These are phyloP conservation scores for Diaporthe capsici DNA, from an alignment of 2,329 filamentous ascomycete genomes.

Conservation along the genomic window DNA sequence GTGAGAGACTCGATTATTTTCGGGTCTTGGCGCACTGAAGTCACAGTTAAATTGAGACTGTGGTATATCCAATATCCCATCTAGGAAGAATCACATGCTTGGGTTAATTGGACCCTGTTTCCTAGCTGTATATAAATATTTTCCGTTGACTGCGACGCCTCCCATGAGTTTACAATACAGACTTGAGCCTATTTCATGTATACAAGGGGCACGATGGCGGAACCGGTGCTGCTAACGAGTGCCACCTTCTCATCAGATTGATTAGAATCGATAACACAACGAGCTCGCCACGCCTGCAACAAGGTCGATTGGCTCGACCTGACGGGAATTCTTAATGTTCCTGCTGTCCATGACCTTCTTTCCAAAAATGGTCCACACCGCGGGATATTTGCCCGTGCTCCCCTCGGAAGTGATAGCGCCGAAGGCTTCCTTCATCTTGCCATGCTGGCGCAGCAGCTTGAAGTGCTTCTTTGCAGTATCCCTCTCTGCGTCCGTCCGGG, in stretches of 20 bases:
- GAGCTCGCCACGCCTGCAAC: neutral
- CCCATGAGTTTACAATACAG: no score
- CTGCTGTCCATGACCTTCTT: neutral
- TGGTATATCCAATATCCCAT: no score
- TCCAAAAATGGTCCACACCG: neutral
- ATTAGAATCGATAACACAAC: neutral
- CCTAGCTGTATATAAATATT: no score
- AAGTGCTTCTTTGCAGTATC: neutral
- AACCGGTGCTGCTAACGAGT: neutral
- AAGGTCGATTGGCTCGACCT: neutral
- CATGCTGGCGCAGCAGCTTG: neutral
- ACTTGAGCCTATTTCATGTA: neutral
- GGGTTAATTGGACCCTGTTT: no score
- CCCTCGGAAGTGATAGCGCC: neutral
- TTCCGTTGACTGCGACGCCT: no score
- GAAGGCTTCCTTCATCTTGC: conserved; percentile 2
- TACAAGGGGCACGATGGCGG: neutral
- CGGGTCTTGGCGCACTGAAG: no score
- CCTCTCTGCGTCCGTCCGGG: neutral
- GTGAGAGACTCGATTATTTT: no score
- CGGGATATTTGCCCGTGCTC: neutral
- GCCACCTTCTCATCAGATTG: neutral
- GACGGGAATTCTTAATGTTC: neutral
- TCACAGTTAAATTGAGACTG: no score
- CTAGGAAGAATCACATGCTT: no score